Conservation (phyloP, 805 yeast genomes). For the Barnettozyma botsteinii region DNA sequence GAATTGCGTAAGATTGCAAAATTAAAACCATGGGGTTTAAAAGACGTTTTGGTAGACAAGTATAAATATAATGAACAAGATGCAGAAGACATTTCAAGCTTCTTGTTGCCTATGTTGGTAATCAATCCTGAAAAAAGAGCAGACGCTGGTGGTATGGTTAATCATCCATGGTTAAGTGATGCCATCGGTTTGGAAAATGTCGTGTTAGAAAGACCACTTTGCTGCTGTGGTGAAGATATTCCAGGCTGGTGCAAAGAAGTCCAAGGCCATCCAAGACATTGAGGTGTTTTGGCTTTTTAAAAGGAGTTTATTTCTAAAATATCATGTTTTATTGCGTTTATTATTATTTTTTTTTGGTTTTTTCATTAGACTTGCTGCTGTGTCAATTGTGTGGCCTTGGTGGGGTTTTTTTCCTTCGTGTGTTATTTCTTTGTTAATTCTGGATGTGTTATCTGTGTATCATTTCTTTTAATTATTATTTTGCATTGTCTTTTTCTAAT, state of each 20-base stretch:
- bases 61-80: constrained; percentile 67
- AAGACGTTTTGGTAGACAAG: constrained; percentile 77
- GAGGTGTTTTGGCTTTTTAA: constrained; percentile 1
- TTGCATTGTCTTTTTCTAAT: neutral
- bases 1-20: constrained; percentile 73
- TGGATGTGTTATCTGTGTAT: neutral
- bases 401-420: neutral
- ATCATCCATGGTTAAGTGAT: constrained; percentile 78
- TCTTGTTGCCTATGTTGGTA: constrained; percentile 76
- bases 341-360: neutral
- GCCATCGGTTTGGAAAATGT: constrained; percentile 72
- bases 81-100: constrained; percentile 68
- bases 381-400: neutral
- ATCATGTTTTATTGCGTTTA: no score
- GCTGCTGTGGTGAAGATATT: constrained; percentile 81
- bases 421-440: no score
- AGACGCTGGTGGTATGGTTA: constrained; percentile 93
- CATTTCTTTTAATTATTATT: neutral
- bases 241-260: constrained; percentile 85
- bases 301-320: neutral
- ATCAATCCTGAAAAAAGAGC: constrained; percentile 77
- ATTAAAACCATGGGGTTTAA: constrained; percentile 84
- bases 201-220: constrained; percentile 62
- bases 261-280: constrained; percentile 35
- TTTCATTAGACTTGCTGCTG: no score